Conservation (phyloP, 768 basidiomycete species). For the Dioszegia hungarica region DNA sequence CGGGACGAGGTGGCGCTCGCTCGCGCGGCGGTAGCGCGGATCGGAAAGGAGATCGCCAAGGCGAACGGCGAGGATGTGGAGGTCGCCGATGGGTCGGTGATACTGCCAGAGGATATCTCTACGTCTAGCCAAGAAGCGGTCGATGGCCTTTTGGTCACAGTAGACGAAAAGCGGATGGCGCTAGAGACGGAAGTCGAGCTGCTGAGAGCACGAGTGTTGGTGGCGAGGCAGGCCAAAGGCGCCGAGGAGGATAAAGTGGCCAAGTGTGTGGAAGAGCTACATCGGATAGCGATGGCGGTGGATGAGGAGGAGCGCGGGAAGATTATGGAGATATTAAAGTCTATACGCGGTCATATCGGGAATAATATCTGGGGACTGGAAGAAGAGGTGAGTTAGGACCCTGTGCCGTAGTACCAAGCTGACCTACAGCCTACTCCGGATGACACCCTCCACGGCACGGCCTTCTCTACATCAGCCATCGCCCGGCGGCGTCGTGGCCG, state of each 20-base stretch:
- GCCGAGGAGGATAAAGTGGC: constrained; percentile 18
- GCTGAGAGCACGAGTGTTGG: constrained; percentile 9
- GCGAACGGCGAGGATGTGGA: constrained; percentile 1
- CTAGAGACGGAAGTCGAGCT: constrained; percentile 3
- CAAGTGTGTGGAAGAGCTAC: constrained; percentile 19
- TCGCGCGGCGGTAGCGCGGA: constrained; percentile 20
- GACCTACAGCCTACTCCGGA: background rate
- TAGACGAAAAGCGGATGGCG: background rate
- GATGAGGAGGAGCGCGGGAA: constrained; percentile 15
- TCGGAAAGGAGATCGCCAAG: constrained; percentile 21
- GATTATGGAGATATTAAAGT: constrained; percentile 17
- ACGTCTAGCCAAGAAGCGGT: constrained; percentile 1
- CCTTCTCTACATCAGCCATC: constrained; percentile 36
- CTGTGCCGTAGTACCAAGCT: background rate
- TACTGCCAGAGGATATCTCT: constrained; percentile 10
- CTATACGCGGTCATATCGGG: constrained; percentile 25
- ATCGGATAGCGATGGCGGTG: constrained; percentile 7
- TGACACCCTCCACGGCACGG: background rate
- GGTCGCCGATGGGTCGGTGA: background rate
- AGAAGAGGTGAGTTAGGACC: constrained; percentile 8
- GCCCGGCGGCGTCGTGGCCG: constrained; percentile 32
- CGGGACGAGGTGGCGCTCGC: constrained; percentile 34
- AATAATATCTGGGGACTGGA: constrained; percentile 14
- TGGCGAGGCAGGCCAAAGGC: constrained; percentile 20
- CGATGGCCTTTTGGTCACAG: background rate